phyloP scores from a whole-genome alignment of 305 asterid genomes.

The Striga hermonthica region DNA sequence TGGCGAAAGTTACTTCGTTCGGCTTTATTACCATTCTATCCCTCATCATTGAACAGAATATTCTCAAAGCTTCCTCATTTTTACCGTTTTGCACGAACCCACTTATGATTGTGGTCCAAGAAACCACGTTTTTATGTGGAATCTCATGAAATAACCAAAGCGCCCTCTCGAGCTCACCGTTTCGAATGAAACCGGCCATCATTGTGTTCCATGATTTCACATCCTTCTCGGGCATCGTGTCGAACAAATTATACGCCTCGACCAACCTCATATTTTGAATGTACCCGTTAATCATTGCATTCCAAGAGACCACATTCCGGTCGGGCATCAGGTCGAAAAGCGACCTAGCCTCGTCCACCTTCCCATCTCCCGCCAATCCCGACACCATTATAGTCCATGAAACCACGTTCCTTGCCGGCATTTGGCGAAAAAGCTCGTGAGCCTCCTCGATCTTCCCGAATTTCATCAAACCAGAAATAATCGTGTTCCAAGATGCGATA shows the following conservation, averaged over 20 bases:
- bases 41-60: conserved; percentile 39
- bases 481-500: conserved; percentile 48
- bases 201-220: conserved; percentile 46
- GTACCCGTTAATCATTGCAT: conserved; percentile 48
- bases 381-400: conserved; percentile 55
- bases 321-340: conserved; percentile 47
- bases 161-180: conserved; percentile 39
- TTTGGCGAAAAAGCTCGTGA: conserved; percentile 35
- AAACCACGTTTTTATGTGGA: conserved; percentile 47
- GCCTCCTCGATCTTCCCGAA: conserved; percentile 48
- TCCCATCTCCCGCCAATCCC: conserved; percentile 42
- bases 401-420: conserved; percentile 44
- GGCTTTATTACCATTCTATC: conserved; percentile 40
- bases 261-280: conserved; percentile 33
- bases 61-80: conserved; percentile 52
- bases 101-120: conserved; percentile 57
- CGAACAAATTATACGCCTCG: conserved; percentile 41
- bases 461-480: conserved; percentile 47
- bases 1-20: conserved; percentile 50
- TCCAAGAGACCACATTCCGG: conserved; percentile 56
- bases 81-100: conserved; percentile 39
- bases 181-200: conserved; percentile 44
- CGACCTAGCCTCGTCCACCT: conserved; percentile 47
- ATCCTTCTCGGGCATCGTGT: conserved; percentile 37
- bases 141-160: conserved; percentile 43